Base-by-base conservation (phyloP, 306 rosid species). In the Hippophae tibetana region DNA sequence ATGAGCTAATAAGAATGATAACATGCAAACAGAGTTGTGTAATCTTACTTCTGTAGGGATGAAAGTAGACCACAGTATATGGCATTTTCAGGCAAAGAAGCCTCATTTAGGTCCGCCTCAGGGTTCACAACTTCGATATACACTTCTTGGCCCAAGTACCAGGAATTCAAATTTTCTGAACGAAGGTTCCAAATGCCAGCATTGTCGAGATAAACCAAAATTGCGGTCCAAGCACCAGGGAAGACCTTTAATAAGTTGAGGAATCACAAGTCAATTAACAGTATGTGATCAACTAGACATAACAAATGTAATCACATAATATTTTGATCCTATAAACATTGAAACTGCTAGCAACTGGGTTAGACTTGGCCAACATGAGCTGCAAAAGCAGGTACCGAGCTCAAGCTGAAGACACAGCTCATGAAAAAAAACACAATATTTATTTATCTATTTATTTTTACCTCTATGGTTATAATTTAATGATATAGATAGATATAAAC, bases 141-240 rank as follows among this genome's bases (percentile, higher is more conserved):
- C 65, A 75, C 76, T 73, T 90, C 97, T 77, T 90, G 90, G 54
- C 97, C 97, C 1, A 86, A 77, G 74, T 90, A 81, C 97, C 97
- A 82, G 13, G 97, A 86, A 72, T 86, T 65, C 56, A 90, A 94
- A 71, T 90, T 90, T 76, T 86, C 65, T 2, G 97, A 80, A 5
- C 94, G 89, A 67, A 90, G 95, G 62, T 90, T 90, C 97, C 97
- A 86, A 61, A 80, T 90, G 63, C 97, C 97, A 0, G 94, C 79
- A 41, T 74, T 90, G 86, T 86, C 97, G 7, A 90, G 94, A 72
- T 82, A 79, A 41, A 90, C 67, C 76, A 90, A 83, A 73, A 90
- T 83, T 43, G 97, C 97, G 13, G 97, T 86, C 97, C 97, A 90
- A 73, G 95, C 95, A 47, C 95, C 94, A 0, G 95, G 97, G 73